These are phyloP conservation scores for Gnomoniopsis smithogilvyi DNA, from an alignment of 2,329 filamentous ascomycete genomes.

Conservation along the genomic window DNA sequence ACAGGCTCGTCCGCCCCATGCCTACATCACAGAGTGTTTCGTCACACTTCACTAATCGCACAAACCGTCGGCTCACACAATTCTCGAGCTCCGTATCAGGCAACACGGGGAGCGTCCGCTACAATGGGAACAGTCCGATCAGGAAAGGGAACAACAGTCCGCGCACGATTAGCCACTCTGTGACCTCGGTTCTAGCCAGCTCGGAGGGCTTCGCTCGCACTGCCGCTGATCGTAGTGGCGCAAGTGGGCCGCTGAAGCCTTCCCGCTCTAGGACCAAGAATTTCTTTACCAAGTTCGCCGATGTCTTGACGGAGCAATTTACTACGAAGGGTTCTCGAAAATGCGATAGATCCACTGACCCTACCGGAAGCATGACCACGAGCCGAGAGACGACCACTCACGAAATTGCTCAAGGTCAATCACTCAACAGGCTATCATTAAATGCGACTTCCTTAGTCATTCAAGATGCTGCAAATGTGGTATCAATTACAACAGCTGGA, in stretches of 20 bases:
- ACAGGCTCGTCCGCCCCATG: constrained; percentile 8
- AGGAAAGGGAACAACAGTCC: neutral
- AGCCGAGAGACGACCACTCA: neutral
- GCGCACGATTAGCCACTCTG: constrained; percentile 7
- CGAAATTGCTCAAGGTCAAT: neutral
- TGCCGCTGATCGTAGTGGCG: neutral
- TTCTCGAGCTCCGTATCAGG: neutral
- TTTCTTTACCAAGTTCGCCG: constrained; percentile 15
- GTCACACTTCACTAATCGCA: neutral
- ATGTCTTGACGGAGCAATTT: constrained; percentile 15
- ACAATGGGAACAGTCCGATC: neutral
- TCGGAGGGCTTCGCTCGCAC: neutral
- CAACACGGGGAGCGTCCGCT: neutral
- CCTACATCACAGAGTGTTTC: constrained; percentile 6
- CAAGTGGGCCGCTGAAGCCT: neutral
- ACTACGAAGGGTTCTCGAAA: neutral
- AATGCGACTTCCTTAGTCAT: constrained; percentile 23
- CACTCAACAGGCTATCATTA: neutral
- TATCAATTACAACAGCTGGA: constrained; percentile 24
- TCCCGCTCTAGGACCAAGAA: constrained; percentile 16
- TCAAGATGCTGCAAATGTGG: neutral
- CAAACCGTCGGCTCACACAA: neutral
- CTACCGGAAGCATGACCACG: neutral
- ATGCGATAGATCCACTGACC: neutral
- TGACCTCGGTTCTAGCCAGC: neutral